A percentile compares a stretch with the other conserved stretches of the same genome.
Evolutionary conservation across 257 asterid species (phyloP).

Genomic region (Osmanthus fragrans): DNA sequence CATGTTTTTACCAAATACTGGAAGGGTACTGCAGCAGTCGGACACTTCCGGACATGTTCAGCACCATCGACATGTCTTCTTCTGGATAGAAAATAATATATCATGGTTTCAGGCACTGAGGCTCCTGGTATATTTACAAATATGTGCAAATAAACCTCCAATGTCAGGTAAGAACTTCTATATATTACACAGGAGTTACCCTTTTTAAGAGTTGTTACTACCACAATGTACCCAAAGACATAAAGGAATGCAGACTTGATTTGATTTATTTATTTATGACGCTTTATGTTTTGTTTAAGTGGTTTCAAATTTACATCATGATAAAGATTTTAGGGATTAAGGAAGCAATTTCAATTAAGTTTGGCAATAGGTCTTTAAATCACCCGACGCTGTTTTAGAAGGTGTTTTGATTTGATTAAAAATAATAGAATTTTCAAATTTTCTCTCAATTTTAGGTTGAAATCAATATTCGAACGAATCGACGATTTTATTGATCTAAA

Average conservation of each 20-base stretch:
- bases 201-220: background rate
- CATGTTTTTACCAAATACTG: background rate
- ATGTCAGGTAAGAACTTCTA: background rate
- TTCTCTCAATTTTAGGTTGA: background rate
- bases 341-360: background rate
- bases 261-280: background rate
- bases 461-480: background rate
- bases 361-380: background rate
- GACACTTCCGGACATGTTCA: background rate
- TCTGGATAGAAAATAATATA: background rate
- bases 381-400: background rate
- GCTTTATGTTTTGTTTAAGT: too few species aligned
- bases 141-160: conserved; percentile 4
- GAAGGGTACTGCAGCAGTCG: background rate
- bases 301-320: background rate
- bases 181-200: background rate
- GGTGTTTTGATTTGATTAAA: background rate
- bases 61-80: background rate
- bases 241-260: background rate
- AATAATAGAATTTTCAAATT: background rate
- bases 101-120: background rate
- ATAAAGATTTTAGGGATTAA: background rate
- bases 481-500: background rate
- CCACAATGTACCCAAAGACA: background rate
- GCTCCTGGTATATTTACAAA: background rate